Conservation (phyloP, 768 basidiomycete genomes). For the Panaeolus papilionaceus region DNA sequence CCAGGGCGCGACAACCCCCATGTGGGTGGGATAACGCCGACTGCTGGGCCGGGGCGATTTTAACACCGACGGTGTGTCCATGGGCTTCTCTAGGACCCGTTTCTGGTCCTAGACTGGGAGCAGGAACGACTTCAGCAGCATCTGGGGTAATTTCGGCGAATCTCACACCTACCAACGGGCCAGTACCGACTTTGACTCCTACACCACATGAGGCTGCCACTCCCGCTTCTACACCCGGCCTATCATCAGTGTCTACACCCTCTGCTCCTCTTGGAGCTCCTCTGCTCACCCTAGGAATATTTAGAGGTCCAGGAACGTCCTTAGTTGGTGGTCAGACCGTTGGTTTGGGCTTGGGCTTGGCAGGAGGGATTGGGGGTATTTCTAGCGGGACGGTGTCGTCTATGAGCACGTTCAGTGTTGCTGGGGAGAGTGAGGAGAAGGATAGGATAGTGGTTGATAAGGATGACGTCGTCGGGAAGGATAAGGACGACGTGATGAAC, state of each 20-base stretch:
- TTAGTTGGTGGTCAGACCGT: neutral
- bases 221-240: neutral
- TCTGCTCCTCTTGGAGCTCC: no score
- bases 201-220: neutral
- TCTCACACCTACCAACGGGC: neutral
- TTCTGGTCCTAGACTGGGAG: neutral
- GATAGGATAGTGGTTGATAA: slow-evolving; percentile 21
- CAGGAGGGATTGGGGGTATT: neutral
- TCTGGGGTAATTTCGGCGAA: neutral
- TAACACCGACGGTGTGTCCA: neutral
- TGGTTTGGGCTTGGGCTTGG: neutral
- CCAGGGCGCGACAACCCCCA: slow-evolving; percentile 20
- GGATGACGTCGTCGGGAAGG: slow-evolving; percentile 13
- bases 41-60: slow-evolving; percentile 8
- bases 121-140: no score
- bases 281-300: neutral
- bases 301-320: neutral
- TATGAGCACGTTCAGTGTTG: neutral
- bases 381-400: neutral
- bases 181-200: neutral
- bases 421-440: slow-evolving; percentile 18
- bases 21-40: neutral
- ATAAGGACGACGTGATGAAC: slow-evolving; percentile 12
- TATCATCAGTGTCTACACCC: neutral
- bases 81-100: neutral